A percentile compares a stretch with the other conserved stretches of the same genome.
phyloP scores from a whole-genome alignment of 225 moss, liverwort and hornwort genomes.

The Sphagnum tenellum region DNA sequence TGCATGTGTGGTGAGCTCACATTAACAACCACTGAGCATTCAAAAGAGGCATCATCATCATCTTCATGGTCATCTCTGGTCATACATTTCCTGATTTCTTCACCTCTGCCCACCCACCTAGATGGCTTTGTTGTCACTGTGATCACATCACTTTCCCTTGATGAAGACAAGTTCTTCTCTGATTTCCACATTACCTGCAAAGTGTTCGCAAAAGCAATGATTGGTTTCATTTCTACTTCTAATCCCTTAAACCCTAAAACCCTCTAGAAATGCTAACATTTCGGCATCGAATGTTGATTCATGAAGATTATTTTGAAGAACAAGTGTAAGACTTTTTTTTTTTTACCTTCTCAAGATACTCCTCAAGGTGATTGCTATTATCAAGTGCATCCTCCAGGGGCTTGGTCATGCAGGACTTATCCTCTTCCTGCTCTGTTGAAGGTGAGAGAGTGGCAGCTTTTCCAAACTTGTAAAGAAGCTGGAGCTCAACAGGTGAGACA shows the following conservation, averaged over 20 bases:
- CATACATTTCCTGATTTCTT: conserved; percentile 1
- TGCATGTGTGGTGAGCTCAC: conserved; percentile 35
- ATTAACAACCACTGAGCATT: conserved; percentile 75
- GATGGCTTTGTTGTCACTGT: not conserved
- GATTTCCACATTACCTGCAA: not conserved
- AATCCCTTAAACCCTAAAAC: too few relatives aligned
- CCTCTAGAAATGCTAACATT: too few relatives aligned
- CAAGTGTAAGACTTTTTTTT: too few relatives aligned
- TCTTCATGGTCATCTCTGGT: conserved; percentile 10
- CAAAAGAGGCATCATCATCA: conserved; percentile 31
- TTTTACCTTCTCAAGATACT: not conserved
- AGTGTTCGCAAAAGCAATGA: too few relatives aligned
- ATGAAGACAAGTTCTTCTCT: not conserved
- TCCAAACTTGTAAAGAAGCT: too few relatives aligned
- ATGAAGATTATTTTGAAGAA: too few relatives aligned
- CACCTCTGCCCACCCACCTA: not conserved
- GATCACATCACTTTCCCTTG: too few relatives aligned
- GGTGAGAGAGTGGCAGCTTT: not conserved
- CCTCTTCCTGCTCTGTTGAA: not conserved
- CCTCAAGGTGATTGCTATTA: not conserved
- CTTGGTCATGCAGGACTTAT: not conserved
- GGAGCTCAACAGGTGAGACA: not conserved
- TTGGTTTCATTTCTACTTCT: too few relatives aligned
- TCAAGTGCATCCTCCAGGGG: not conserved
- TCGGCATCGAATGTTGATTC: too few relatives aligned